Evolutionary conservation across 164 flowering plant species (phyloP), one percentile per base, ranked within the genome.

Genomic region (Umbellularia californica): DNA sequence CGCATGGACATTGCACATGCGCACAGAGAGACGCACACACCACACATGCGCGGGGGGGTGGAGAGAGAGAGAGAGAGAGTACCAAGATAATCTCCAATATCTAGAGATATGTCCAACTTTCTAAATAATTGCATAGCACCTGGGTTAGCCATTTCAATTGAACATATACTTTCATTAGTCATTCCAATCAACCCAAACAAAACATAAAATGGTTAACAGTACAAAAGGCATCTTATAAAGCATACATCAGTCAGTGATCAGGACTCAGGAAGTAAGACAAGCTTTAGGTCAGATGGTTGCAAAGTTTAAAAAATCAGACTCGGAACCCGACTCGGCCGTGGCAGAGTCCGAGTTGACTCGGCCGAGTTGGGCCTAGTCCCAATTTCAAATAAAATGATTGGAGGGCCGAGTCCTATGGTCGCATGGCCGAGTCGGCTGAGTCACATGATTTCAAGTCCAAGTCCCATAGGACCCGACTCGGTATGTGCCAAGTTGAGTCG

Each of bases 21-120:
- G 47, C 47, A 35, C 47, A 35, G 10, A 35, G 10, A 35, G 10
- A 30, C 30, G 47, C 10, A 7, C 47, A 2, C 47, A 35, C 47
- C 47, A 7, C 47, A 35, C 10, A 35, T 7, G 47, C 22, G 17
- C 5, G 15, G 67, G 13, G 67, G 1, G 25, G 11, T 14, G 24
- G 28, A 23, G 25, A 71, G 28, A 66, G 25, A 67, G 14, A 51
- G 3, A 12, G 22, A 50, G 69, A 33, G 41, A 35, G 50, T 88
- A 95, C 99, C 99, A 11, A 95, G 92, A 85, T 84, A 93, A 83
- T 95, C 99, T 69, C 88, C 90, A 50, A 90, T 68, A 13, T 82
- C 83, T 52, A 95, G 88, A 65, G 82, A 89, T 62, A 90, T 79
- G 71, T 90, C 81, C 88, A 90, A 78, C 69, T 74, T 84, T 77